Conservation (phyloP, 345 rosid genomes). For the Syzygium aromaticum region DNA sequence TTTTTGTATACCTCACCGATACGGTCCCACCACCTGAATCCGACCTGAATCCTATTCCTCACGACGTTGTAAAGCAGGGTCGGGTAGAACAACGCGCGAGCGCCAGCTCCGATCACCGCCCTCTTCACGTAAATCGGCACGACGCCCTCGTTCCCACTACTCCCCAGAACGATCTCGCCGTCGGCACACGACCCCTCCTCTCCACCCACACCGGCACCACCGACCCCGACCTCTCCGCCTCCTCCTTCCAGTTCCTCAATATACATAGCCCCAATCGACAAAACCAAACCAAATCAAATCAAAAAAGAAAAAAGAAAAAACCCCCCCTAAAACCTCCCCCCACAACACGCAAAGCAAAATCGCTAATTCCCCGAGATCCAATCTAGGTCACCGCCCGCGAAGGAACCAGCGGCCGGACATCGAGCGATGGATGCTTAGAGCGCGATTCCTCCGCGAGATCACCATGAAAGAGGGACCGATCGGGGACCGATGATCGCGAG, state of each 20-base stretch:
- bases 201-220: neutral
- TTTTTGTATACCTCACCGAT: constrained; percentile 56
- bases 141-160: constrained; percentile 6
- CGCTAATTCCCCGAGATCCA: neutral
- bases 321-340: neutral
- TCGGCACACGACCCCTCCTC: neutral
- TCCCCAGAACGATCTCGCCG: constrained; percentile 7
- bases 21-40: constrained; percentile 97
- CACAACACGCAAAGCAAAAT: no score
- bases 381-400: neutral
- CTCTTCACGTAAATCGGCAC: constrained; percentile 43
- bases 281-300: neutral
- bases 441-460: neutral
- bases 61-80: constrained; percentile 86
- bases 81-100: constrained; percentile 89
- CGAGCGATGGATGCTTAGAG: neutral
- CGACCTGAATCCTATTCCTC: constrained; percentile 80
- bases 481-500: neutral
- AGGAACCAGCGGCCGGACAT: neutral
- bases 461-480: neutral
- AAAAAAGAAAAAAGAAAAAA: constrained; percentile 8
- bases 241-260: constrained; percentile 65
- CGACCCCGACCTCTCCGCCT: constrained; percentile 8
- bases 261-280: constrained; percentile 43
- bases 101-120: constrained; percentile 84